Evolutionary conservation across 495 filamentous ascomycete species (phyloP), one percentile per base, ranked within the genome.

Genomic region (Neurospora tetrasperma): DNA sequence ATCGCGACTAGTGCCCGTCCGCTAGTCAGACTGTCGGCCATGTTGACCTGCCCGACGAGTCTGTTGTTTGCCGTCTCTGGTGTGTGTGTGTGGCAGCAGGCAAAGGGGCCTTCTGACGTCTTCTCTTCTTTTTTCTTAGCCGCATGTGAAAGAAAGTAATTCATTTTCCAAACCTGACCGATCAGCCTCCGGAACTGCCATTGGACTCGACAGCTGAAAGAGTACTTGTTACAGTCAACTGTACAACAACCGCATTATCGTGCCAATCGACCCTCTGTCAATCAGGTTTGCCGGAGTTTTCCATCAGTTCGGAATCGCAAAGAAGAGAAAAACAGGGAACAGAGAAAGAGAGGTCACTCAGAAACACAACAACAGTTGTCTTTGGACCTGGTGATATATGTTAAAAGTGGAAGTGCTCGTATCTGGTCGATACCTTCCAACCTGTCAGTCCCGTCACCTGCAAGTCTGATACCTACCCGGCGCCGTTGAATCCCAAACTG

Each of bases 51-150:
- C 35, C 5, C 5, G 35, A 38, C 35, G 35, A 38, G 27, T 18
- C 16, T 27, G 12, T 66, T 66, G 27, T 66, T 66, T 35, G 54
- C 27, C 27, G 48, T 31, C 54, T 62, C 54, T 5, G 23, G 69
- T 62, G 44, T 71, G 48, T 59, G 54, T 62, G 54, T 39, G 39
- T 62, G 54, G 27, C 18, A 62, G 27, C 23, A 66, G 23, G 54
- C 54, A 66, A 35, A 66, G 54, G 14, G 54, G 27, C 54, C 12
- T 27, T 66, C 71, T 72, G 71, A 72, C 71, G 71, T 72, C 54
- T 69, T 72, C 69, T 27, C 8, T 69, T 68, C 38, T 68, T 68
- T 42, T 40, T 16, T 9, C 9, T 59, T 46, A 46, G 71, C 71
- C 71, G 54, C 71, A 72, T 69, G 71, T 70, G 71, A 70, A 72